Conservation (phyloP, 495 filamentous ascomycete species). For the Penicillium tannophilum region DNA sequence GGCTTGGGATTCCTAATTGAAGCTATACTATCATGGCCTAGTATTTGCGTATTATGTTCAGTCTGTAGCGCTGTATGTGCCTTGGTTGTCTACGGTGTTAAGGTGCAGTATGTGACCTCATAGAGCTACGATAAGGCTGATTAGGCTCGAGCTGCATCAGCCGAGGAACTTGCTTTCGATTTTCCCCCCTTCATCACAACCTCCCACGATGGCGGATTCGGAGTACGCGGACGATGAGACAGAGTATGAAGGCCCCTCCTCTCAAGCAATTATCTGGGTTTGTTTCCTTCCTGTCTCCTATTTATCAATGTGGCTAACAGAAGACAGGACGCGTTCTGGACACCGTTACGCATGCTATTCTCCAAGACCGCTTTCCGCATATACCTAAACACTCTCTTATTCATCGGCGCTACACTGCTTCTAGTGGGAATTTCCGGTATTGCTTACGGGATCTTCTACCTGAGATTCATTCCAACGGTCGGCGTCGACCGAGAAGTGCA, state of each 20-base stretch:
- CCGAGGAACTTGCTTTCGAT: conserved; percentile 11
- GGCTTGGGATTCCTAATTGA: conserved; percentile 25
- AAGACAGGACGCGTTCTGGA: conserved; percentile 34
- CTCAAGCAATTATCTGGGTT: conserved; percentile 19
- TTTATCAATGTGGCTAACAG: conserved; percentile 15
- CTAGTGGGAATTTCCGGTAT: conserved; percentile 65
- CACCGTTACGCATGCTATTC: conserved; percentile 49
- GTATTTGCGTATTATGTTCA: background rate
- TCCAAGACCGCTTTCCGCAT: conserved; percentile 69
- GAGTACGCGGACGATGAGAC: conserved; percentile 34
- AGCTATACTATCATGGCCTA: conserved; percentile 16
- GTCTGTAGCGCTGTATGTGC: background rate
- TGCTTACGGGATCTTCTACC: conserved; percentile 79
- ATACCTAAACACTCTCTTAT: conserved; percentile 71
- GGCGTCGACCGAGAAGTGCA: conserved; percentile 68
- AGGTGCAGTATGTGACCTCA: background rate
- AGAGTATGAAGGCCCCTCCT: conserved; percentile 22
- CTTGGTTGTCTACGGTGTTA: background rate
- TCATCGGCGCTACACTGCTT: conserved; percentile 56
- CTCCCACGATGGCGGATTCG: conserved; percentile 29
- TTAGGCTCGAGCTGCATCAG: background rate
- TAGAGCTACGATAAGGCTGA: conserved; percentile 11
- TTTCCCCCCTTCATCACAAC: conserved; percentile 1
- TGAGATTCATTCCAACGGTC: conserved; percentile 75
- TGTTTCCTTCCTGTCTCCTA: background rate